Evolutionary conservation across 2,329 filamentous ascomycete genomes (phyloP), one percentile per base, ranked within the genome.

Genomic region (Aaosphaeria arxii): DNA sequence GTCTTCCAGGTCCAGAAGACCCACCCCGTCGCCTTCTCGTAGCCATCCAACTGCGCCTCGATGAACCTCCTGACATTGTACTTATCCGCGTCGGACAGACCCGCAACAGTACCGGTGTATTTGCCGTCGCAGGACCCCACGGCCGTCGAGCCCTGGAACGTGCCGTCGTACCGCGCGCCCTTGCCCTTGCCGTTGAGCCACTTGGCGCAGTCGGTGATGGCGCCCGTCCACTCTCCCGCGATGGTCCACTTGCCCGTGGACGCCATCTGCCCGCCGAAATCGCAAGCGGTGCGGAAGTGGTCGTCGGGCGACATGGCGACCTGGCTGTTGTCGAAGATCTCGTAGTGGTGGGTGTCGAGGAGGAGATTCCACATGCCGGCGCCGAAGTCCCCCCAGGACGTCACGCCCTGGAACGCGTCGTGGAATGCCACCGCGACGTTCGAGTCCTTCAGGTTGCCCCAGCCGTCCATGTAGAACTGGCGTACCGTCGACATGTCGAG

Each of bases 1-100:
- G 73, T 77, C 67, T 76, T 76, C 74, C 74, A 77, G 4, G 71
- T 74, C 75, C 75, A 77, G 61, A 75, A 77, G 55, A 77, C 74
- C 75, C 75, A 78, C 1, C 75, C 75, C 2, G 54, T 64, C 4
- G 72, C 73, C 65, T 74, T 74, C 63, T 78, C 75, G 46, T 67
- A 77, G 1, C 71, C 75, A 35, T 73, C 70, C 4, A 78, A 69
- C 55, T 77, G 74, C 6, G 75, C 74, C 53, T 73, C 69, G 55
- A 77, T 76, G 56, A 72, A 77, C 30, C 63, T 62, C 17, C 68
- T 61, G 45, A 77, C 69, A 60, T 76, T 73, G 45, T 59, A 56
- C 59, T 73, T 71, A 59, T 77, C 72, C 13, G 61, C 71, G 5
- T 58, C 51, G 11, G 71, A 70, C 38, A 78, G 58, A 4, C 59